Evolutionary conservation across 345 rosid genomes (phyloP), one percentile per base, ranked within the genome.

Genomic region (Populus pruinosa): DNA sequence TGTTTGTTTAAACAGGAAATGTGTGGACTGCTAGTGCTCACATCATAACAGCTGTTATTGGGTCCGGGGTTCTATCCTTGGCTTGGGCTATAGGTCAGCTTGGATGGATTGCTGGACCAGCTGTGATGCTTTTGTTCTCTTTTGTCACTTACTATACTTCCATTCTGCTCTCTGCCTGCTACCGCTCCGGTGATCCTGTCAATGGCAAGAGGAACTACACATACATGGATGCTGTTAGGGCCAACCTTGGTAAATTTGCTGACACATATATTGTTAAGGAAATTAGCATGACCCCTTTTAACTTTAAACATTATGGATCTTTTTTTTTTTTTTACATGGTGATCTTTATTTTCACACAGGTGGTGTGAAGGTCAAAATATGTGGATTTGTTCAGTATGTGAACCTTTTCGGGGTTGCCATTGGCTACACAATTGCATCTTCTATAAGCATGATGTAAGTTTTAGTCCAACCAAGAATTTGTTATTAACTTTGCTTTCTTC

Each of bases 361-460:
- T 75, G 97, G 97, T 50, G 80, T 70, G 53, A 91, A 88, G 80
- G 84, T 88, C 79, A 90, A 88, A 80, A 80, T 85, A 5, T 94
- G 98, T 61, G 97, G 98, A 10, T 67, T 82, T 8, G 81, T 89
- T 78, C 97, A 92, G 83, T 92, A 91, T 80, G 3, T 87, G 76
- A 90, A 91, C 73, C 90, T 93, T 73, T 87, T 90, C 23, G 98
- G 94, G 25, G 77, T 87, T 41, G 84, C 91, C 23, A 75, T 93
- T 20, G 92, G 98, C 38, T 93, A 91, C 86, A 93, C 97, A 36
- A 91, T 91, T 13, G 98, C 97, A 73, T 83, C 98, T 47, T 89
- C 97, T 64, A 86, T 89, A 66, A 91, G 94, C 86, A 93, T 90
- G 96, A 93, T 90, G 97, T 79, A 36, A 69, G 77, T 6, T 0